Conservation (phyloP, 2,329 filamentous ascomycete genomes). For the Penicillium oxalicum region DNA sequence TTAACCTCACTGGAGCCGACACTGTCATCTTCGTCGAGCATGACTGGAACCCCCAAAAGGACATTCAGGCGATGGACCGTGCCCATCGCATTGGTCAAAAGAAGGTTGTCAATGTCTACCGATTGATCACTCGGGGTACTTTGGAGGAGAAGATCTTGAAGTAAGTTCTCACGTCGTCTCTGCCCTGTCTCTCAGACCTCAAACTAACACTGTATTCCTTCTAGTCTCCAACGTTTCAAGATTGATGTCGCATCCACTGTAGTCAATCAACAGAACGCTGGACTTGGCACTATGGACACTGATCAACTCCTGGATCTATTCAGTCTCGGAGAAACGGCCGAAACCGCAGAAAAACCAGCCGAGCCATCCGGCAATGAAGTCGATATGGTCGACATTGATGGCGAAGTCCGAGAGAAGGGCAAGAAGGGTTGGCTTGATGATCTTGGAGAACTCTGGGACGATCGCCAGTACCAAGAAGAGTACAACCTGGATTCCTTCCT, state of each 20-base stretch:
- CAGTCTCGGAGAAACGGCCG: conserved; percentile 69
- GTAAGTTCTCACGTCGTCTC: conserved; percentile 41
- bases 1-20: conserved; percentile 94
- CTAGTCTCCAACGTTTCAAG: conserved; percentile 94
- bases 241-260: conserved; percentile 97
- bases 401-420: conserved; percentile 86
- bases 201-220: conserved; percentile 14
- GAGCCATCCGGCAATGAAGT: conserved; percentile 49
- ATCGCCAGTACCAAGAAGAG: conserved; percentile 95
- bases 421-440: conserved; percentile 97
- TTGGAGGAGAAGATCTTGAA: conserved; percentile 96
- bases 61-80: conserved; percentile 97
- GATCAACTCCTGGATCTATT: conserved; percentile 97
- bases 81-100: conserved; percentile 98
- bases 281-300: conserved; percentile 91
- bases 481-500: conserved; percentile 94
- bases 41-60: conserved; percentile 99
- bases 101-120: conserved; percentile 99
- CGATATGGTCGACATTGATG: conserved; percentile 89
- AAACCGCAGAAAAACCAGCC: conserved; percentile 54
- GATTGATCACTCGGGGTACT: conserved; percentile 89
- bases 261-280: conserved; percentile 97
- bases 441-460: conserved; percentile 92
- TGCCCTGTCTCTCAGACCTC: background rate
- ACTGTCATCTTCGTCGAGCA: conserved; percentile 99